Evolutionary conservation across 2,329 filamentous ascomycete species (phyloP).

Genomic region (Calonectria pteridis): DNA sequence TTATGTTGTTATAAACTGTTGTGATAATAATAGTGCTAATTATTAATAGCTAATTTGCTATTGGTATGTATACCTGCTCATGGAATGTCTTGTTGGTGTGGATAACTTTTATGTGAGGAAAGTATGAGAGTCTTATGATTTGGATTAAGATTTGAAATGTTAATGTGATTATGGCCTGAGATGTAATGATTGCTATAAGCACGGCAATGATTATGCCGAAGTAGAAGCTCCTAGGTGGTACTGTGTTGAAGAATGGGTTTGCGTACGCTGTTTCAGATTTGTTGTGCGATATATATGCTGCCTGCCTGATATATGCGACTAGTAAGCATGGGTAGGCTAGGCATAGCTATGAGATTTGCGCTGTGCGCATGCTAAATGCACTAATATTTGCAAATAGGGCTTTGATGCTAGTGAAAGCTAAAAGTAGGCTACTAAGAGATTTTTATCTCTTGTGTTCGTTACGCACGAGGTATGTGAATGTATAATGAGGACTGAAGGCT

Average conservation of each 20-base stretch:
- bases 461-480: slow-evolving; percentile 68
- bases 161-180: slow-evolving; percentile 81
- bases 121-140: slow-evolving; percentile 77
- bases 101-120: slow-evolving; percentile 78
- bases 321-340: slow-evolving; percentile 75
- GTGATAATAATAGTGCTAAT: slow-evolving; percentile 78
- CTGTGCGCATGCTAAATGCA: slow-evolving; percentile 75
- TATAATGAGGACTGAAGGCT: slow-evolving; percentile 69
- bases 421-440: slow-evolving; percentile 74
- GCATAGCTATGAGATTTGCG: slow-evolving; percentile 79
- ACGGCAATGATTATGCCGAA: slow-evolving; percentile 76
- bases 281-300: slow-evolving; percentile 73
- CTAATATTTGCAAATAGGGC: slow-evolving; percentile 82
- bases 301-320: slow-evolving; percentile 77
- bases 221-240: slow-evolving; percentile 75
- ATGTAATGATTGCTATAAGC: slow-evolving; percentile 78
- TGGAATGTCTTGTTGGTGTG: slow-evolving; percentile 78
- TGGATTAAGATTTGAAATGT: slow-evolving; percentile 76
- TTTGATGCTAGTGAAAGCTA: slow-evolving; percentile 82
- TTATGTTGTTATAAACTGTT: slow-evolving; percentile 75
- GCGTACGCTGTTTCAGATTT: slow-evolving; percentile 56
- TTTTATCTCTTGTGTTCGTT: slow-evolving; percentile 71
- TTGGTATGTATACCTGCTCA: slow-evolving; percentile 80
- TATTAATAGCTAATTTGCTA: slow-evolving; percentile 82
- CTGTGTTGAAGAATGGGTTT: slow-evolving; percentile 80